These are phyloP conservation scores for Cordyceps javanica DNA, from an alignment of 2,329 filamentous ascomycete species.

Conservation along the genomic window DNA sequence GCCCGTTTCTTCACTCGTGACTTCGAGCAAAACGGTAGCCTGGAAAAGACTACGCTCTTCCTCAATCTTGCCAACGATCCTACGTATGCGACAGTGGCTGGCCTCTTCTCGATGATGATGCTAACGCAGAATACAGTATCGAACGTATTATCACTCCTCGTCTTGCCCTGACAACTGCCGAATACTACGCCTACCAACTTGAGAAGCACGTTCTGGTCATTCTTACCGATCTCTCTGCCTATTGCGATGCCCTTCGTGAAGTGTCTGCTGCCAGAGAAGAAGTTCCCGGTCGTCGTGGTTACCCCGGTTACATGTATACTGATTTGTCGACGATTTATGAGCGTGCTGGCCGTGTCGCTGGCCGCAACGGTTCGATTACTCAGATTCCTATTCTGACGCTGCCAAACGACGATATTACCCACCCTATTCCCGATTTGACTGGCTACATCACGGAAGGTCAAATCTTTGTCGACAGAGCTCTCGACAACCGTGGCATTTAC, in stretches of 20 bases:
- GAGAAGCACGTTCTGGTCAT: slow-evolving; percentile 99
- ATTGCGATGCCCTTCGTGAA: slow-evolving; percentile 98
- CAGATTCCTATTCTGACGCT: slow-evolving; percentile 99
- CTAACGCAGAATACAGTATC: slow-evolving; percentile 53
- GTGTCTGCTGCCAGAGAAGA: slow-evolving; percentile 97
- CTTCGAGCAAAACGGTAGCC: slow-evolving; percentile 97
- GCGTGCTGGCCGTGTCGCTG: slow-evolving; percentile 93
- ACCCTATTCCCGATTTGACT: slow-evolving; percentile 97
- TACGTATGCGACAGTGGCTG: slow-evolving; percentile 59
- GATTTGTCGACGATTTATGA: slow-evolving; percentile 99
- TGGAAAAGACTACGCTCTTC: slow-evolving; percentile 96
- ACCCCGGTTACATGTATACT: slow-evolving; percentile 99
- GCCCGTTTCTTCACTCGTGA: slow-evolving; percentile 97
- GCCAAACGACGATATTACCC: slow-evolving; percentile 99
- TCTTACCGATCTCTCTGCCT: slow-evolving; percentile 93
- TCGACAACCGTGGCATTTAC: slow-evolving; percentile 96
- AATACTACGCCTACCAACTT: slow-evolving; percentile 99
- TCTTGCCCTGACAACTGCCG: slow-evolving; percentile 93
- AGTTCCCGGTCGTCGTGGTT: slow-evolving; percentile 97
- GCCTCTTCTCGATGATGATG: background rate
- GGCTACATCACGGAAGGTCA: slow-evolving; percentile 99
- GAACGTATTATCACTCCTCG: slow-evolving; percentile 99
- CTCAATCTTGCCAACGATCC: slow-evolving; percentile 98
- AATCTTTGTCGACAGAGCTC: slow-evolving; percentile 91
- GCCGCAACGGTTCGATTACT: slow-evolving; percentile 96